These are phyloP conservation scores for Populus deltoides DNA, from an alignment of 345 rosid genomes.

Conservation along the genomic window DNA sequence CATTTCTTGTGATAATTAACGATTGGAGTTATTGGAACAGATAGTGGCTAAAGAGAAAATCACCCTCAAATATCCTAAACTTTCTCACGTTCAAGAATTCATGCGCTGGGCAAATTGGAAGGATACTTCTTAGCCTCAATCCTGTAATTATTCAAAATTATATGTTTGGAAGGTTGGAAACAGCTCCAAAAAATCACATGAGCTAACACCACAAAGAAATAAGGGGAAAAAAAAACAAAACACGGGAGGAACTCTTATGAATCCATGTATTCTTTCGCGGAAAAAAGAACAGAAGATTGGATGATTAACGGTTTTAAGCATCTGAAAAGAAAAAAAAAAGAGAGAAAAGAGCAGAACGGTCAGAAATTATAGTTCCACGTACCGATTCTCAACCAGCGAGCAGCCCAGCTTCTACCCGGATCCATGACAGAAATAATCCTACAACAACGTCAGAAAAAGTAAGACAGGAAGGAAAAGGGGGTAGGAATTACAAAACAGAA, in stretches of 20 bases:
- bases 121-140: background rate
- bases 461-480: background rate
- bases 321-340: background rate
- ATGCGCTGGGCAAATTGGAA: background rate
- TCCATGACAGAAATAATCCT: constrained; percentile 97
- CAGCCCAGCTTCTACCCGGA: constrained; percentile 93
- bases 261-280: background rate
- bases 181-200: background rate
- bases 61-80: background rate
- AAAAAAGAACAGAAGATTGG: background rate
- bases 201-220: background rate
- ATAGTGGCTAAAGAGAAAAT: background rate
- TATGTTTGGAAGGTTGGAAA: background rate
- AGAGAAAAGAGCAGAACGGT: background rate
- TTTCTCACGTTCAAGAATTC: background rate
- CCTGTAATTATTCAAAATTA: background rate
- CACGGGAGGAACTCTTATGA: too few species aligned
- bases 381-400: constrained; percentile 96
- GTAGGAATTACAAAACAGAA: background rate
- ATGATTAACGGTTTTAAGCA: background rate
- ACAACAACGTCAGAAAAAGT: constrained; percentile 1
- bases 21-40: background rate
- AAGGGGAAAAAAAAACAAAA: background rate
- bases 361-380: constrained; percentile 13
- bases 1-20: background rate